Base-by-base conservation (phyloP, 2,329 filamentous ascomycete genomes). In the Penicillium sp. region DNA sequence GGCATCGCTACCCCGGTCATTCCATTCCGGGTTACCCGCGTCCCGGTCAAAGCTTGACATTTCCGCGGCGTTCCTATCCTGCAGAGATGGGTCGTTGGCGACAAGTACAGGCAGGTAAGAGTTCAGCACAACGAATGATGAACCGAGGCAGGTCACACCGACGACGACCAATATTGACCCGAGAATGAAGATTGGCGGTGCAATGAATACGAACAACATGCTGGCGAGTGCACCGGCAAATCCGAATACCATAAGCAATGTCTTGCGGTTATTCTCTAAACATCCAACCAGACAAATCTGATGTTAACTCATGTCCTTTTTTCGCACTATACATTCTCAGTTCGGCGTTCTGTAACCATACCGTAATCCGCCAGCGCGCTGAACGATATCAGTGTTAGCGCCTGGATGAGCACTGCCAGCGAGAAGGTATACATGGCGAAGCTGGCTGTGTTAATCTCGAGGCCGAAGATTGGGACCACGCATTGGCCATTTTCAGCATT, bases 41-140 rank as follows among this genome's bases (percentile, higher is more conserved):
- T 59, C 58, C 10, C 53, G 40, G 25, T 66, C 38, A 17, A 70
- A 52, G 28, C 58, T 52, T 6, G 68, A 66, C 37, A 72, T 48
- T 42, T 71, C 67, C 12, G 66, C 62, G 2, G 42, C 43, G 10
- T 44, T 57, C n/a, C 59, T 52, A 16, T 67, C 68, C 51, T 73
- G 73, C 12, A 81, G 69, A 0, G 75, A 77, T 1, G 88, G 85
- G 70, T 96, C 90, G 66, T 94, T 86, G 42, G 91, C 83, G 53
- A 96, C 92, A 3, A 97, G 81, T 3, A 97, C 80, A 0, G 92
- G 92, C 26, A 97, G 80, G 65, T 96, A 97, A 0, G 91, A 95
- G 74, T 97, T 97, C 26, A 97, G 78, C 5, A 97, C 81, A 3
- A 97, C 92, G 69, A 96, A 96, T 0, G 90, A 95, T 4, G 91